Conservation (phyloP, 2,329 filamentous ascomycete genomes). For the Trichoderma sp. region DNA sequence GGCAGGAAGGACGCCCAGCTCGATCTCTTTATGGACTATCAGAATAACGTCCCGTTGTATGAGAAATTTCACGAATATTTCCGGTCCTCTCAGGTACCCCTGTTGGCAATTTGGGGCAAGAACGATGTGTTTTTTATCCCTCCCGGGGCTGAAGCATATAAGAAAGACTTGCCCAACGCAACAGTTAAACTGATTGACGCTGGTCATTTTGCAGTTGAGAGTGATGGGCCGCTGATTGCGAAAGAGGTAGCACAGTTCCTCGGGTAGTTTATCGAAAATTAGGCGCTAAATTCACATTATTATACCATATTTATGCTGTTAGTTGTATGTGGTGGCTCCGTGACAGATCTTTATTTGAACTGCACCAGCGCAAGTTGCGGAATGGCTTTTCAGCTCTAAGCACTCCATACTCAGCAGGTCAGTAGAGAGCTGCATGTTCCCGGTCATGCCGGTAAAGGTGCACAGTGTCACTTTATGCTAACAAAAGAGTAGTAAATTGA, state of each 20-base stretch:
- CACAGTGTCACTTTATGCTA: not conserved
- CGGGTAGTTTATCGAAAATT: not conserved
- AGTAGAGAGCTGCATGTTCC: not conserved
- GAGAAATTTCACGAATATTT: constrained; percentile 13
- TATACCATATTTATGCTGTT: too few species aligned
- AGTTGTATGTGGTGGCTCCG: not conserved
- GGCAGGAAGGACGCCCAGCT: constrained; percentile 11
- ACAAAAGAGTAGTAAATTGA: not conserved
- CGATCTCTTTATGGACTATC: constrained; percentile 14
- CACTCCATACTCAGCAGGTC: not conserved
- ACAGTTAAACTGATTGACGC: constrained; percentile 1
- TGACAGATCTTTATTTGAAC: not conserved
- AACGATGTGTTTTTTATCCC: constrained; percentile 10
- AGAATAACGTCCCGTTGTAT: not conserved
- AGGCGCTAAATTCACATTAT: not conserved
- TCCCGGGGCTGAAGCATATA: not conserved
- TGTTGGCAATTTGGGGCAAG: constrained; percentile 4
- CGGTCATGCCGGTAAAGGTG: not conserved
- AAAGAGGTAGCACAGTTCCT: not conserved
- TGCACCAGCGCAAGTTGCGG: not conserved
- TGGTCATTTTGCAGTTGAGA: constrained; percentile 8
- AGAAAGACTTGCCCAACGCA: not conserved
- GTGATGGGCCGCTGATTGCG: not conserved
- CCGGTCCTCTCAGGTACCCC: not conserved
- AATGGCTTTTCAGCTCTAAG: not conserved